These are phyloP conservation scores for Mortierella alpina DNA, from an alignment of 192 early-diverging fungal genomes.

Conservation along the genomic window DNA sequence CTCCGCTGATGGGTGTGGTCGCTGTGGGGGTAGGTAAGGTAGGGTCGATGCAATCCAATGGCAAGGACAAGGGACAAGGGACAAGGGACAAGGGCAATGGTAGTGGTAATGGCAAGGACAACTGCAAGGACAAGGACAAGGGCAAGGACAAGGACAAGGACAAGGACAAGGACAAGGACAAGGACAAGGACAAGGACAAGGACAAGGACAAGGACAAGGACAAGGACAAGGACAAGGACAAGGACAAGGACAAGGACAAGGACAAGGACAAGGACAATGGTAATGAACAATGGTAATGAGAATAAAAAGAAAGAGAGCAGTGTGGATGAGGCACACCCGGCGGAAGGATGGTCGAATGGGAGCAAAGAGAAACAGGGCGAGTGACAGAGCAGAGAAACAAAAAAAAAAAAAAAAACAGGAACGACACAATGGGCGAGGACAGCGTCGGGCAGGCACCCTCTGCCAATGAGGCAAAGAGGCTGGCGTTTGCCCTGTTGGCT, in stretches of 20 bases:
- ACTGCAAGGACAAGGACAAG: neutral
- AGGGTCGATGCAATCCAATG: no score
- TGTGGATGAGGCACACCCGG: no score
- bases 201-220: neutral
- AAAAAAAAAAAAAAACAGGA: constrained; percentile 2
- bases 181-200: neutral
- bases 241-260: neutral
- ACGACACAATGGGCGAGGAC: neutral
- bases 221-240: neutral
- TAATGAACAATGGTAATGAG: no score
- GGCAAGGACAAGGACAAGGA: no score
- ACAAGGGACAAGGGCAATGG: neutral
- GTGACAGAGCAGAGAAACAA: neutral
- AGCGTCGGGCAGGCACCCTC: neutral
- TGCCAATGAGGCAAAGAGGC: no score
- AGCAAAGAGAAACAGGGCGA: neutral
- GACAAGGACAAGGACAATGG: neutral
- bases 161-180: neutral
- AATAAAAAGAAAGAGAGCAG: neutral
- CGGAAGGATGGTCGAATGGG: neutral
- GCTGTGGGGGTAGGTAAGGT: neutral
- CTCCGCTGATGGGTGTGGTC: neutral
- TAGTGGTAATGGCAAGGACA: neutral
- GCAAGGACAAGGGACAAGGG: no score
- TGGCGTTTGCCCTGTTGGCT: no score